phyloP scores from a whole-genome alignment of 805 yeast species.

The Debaryomyces tyrocola region DNA sequence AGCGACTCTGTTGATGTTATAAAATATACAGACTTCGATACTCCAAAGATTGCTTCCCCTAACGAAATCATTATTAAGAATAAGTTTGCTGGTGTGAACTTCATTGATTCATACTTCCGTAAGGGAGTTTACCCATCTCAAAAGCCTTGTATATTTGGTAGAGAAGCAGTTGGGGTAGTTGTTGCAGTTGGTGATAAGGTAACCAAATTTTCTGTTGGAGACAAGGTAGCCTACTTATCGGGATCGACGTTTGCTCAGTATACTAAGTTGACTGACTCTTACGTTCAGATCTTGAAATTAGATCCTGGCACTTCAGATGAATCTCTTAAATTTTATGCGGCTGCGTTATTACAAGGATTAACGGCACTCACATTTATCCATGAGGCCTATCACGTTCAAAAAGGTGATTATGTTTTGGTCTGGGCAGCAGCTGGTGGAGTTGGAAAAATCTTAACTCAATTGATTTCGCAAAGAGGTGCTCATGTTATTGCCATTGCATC shows the following conservation, averaged over 20 bases:
- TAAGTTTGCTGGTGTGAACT: conserved; percentile 76
- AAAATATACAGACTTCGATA: conserved; percentile 53
- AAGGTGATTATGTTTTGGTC: conserved; percentile 70
- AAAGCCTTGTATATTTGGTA: conserved; percentile 66
- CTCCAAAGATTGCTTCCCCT: conserved; percentile 54
- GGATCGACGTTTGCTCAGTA: conserved; percentile 70
- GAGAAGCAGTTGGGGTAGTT: conserved; percentile 72
- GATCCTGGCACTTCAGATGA: conserved; percentile 50
- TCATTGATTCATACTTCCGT: conserved; percentile 81
- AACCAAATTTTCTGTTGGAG: conserved; percentile 59
- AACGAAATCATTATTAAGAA: conserved; percentile 69
- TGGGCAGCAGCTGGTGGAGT: conserved; percentile 98
- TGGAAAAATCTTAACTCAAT: conserved; percentile 70
- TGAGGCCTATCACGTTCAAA: conserved; percentile 65
- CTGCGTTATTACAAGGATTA: conserved; percentile 65
- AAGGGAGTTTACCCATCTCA: conserved; percentile 67
- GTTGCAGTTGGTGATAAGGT: conserved; percentile 65
- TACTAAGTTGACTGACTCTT: conserved; percentile 45
- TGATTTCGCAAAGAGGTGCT: conserved; percentile 65
- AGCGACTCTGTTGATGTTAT: conserved; percentile 60
- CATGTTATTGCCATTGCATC: conserved; percentile 86
- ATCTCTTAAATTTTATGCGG: conserved; percentile 56
- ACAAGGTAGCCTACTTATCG: conserved; percentile 60
- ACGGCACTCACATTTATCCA: conserved; percentile 73
- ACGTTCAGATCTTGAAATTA: conserved; percentile 46